Evolutionary conservation across 176 grass and related monocot genomes (phyloP), one percentile per base, ranked within the genome.

Genomic region (Bromus sterilis): DNA sequence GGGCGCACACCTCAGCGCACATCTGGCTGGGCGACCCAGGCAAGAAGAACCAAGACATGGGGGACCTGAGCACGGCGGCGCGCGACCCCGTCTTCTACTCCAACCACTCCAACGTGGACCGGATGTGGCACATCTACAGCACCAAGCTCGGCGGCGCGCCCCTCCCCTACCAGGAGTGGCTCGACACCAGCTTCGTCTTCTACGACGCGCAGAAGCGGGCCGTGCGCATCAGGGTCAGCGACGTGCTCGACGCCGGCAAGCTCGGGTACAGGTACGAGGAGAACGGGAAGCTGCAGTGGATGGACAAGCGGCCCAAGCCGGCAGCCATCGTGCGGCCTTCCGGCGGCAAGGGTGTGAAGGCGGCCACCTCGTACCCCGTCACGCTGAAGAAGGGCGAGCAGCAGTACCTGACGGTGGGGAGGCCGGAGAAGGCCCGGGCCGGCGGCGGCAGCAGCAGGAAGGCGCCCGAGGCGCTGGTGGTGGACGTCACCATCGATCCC

Each of bases 51-150:
- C 1, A 5, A 0, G 79, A 83, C 86, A 88, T 83, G 79, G 86
- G 78, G 6, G 31, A 24, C 60, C 61, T 88, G 7, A 65, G 20
- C n/a, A 15, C 85, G 11, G 68, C 85, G 16, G 40, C 14, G 11
- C 24, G 78, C 0, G 85, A 87, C 77, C 55, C 53, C 4, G 4
- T 77, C 7, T 87, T 87, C 78, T 87, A 75, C 33, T 58, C 57
- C 60, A 69, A 82, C 62, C 86, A 88, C 59, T 9, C 79, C 31
- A 87, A 87, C 60, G 84, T 87, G 2, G 84, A 87, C 53, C 84
- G 77, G 7, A 16, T 87, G 56, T 87, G 85, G 85, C 48, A 79
- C 40, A 4, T 87, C 23, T 81, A 66, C 66, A 3, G 3, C 41
- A 81, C 61, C 70, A 13, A 2, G 44, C 76, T 81, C 14, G 35